A percentile compares a stretch with the other conserved stretches of the same genome.
phyloP scores from a whole-genome alignment of 257 asterid genomes.

The Solanum acaule region DNA sequence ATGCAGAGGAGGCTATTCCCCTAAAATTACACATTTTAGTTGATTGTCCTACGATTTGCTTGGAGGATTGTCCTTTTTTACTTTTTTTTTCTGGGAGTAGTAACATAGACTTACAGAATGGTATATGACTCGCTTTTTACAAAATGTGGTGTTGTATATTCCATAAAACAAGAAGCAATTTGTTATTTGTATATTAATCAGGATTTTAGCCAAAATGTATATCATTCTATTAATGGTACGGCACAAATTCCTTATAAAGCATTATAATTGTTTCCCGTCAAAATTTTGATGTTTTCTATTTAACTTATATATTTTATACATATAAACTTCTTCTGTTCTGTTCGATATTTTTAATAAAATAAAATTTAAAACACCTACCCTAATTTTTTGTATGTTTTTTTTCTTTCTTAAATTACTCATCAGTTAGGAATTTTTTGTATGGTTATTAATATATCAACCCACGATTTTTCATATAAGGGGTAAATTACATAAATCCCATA shows the following conservation, averaged over 20 bases:
- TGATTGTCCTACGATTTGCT: neutral
- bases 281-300: neutral
- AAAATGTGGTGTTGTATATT: neutral
- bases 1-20: neutral
- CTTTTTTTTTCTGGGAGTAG: neutral
- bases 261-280: neutral
- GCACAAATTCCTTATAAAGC: neutral
- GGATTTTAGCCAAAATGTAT: neutral
- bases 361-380: neutral
- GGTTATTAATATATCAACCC: no score
- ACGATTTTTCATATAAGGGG: no score
- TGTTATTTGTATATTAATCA: no score
- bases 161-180: neutral
- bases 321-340: neutral
- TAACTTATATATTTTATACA: no score
- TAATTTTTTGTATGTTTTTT: no score
- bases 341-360: neutral
- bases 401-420: no score
- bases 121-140: neutral
- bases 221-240: neutral
- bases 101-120: neutral
- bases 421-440: no score
- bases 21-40: neutral
- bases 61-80: neutral
- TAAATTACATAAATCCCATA: no score